phyloP scores from a whole-genome alignment of 2,329 filamentous ascomycete genomes.

The Knufia fluminis region DNA sequence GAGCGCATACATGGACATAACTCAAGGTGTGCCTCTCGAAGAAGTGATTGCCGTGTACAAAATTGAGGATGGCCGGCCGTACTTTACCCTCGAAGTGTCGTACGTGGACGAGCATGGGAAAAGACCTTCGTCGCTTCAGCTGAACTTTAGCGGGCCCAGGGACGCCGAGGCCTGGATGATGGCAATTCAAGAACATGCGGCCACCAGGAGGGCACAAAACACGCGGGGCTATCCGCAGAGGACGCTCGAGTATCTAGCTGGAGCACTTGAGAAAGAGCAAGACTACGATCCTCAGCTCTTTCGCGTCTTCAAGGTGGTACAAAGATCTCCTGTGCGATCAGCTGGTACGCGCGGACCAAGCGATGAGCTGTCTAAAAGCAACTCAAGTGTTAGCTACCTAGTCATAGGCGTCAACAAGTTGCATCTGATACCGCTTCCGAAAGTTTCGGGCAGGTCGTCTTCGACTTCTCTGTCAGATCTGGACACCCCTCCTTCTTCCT shows the following conservation, averaged over 20 bases:
- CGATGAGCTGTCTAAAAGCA: slow-evolving; percentile 57
- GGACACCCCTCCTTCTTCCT: slow-evolving; percentile 43
- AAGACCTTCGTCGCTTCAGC: slow-evolving; percentile 52
- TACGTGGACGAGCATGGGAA: slow-evolving; percentile 57
- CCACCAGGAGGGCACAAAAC: slow-evolving; percentile 36
- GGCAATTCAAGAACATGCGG: slow-evolving; percentile 50
- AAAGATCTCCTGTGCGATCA: slow-evolving; percentile 50
- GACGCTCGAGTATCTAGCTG: slow-evolving; percentile 53
- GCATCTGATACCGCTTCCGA: slow-evolving; percentile 58
- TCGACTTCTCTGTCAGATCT: slow-evolving; percentile 45
- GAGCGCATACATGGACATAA: slow-evolving; percentile 46
- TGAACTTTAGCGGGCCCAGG: slow-evolving; percentile 55
- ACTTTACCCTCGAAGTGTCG: slow-evolving; percentile 58
- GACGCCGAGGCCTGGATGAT: slow-evolving; percentile 59
- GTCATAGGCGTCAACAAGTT: slow-evolving; percentile 61
- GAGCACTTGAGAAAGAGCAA: slow-evolving; percentile 54
- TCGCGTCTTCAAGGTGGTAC: slow-evolving; percentile 59
- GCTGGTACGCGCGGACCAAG: slow-evolving; percentile 46
- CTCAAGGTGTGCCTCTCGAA: slow-evolving; percentile 48
- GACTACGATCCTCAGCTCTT: slow-evolving; percentile 62
- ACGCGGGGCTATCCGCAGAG: slow-evolving; percentile 46
- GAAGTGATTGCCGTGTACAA: slow-evolving; percentile 60
- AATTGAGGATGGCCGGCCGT: slow-evolving; percentile 57
- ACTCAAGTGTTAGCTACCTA: slow-evolving; percentile 57
- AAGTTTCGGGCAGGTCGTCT: slow-evolving; percentile 45